Evolutionary conservation across 2,329 filamentous ascomycete genomes (phyloP), one percentile per base, ranked within the genome.

Genomic region (Claviceps purpurea): DNA sequence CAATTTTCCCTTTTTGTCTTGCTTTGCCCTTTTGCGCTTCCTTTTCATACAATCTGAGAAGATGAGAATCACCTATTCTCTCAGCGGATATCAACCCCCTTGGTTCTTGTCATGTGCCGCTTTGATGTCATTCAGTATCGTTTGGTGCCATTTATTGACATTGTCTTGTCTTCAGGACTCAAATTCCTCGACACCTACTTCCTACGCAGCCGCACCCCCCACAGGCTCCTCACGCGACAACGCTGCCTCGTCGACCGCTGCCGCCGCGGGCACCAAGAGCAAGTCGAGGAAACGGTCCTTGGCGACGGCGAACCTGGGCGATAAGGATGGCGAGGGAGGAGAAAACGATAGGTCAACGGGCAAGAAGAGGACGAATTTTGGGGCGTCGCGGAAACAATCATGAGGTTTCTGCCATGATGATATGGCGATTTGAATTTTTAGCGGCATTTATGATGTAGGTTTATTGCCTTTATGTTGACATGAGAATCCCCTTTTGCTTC

Each of bases 351-450:
- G 70, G 48, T 73, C 76, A 52, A 63, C 68, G 47, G 64, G 64
- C 43, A 81, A 81, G 64, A 75, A 78, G 51, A 69, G 78, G 56
- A 80, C 77, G 2, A 77, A 77, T 59, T 81, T 81, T 62, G 77
- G 77, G 16, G 73, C 75, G 0, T 69, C 70, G 34, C 70, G 77
- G 52, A 80, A 77, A 61, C 75, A 38, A 55, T 61, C 11, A n/a
- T 11, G 20, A 24, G 30, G 4, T n/a, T 13, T 30, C 26, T 42
- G 37, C 16, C 40, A 42, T 8, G 24, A 18, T 18, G 10, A 14
- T 20, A 34, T 20, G 18, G 26, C 26, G 26, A 49, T 24, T 37
- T 18, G 13, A 11, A 22, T 43, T 22, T 18, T 20, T 6, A 26
- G 26, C 26, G 30, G 47, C 48, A 43, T 50, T 30, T 3, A 34